Percentiles rank a stretch among this genome's conserved stretches.
These are phyloP conservation scores for Nannochloris sp. DNA, from an alignment of 139 green algal species.

Conservation along the genomic window DNA sequence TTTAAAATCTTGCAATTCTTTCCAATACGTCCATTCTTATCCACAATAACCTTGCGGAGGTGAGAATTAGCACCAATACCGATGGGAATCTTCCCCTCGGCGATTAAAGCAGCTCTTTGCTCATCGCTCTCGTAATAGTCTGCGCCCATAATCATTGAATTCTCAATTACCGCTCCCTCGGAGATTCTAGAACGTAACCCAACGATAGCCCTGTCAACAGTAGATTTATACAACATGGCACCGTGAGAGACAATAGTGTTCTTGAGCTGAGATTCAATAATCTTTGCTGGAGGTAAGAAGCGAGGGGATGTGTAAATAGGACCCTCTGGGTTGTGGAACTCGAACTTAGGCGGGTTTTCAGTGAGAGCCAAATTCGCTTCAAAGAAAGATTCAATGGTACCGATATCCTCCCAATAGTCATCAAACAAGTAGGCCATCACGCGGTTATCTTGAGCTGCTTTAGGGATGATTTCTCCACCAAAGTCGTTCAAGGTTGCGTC, in stretches of 20 bases:
- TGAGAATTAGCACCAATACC: constrained; percentile 74
- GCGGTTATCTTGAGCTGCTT: constrained; percentile 46
- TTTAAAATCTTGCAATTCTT: constrained; percentile 84
- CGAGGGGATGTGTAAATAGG: constrained; percentile 98
- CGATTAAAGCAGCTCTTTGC: constrained; percentile 51
- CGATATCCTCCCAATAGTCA: constrained; percentile 99
- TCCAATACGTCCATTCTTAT: constrained; percentile 99
- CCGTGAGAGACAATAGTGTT: constrained; percentile 81
- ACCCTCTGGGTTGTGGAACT: constrained; percentile 94
- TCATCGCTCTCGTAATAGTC: constrained; percentile 97
- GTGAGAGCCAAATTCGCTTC: constrained; percentile 97
- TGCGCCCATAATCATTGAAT: constrained; percentile 90
- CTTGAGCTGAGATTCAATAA: constrained; percentile 55
- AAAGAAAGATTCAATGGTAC: constrained; percentile 99
- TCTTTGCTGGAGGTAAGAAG: constrained; percentile 93
- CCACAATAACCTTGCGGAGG: constrained; percentile 92
- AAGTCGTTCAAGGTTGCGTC: constrained; percentile 86
- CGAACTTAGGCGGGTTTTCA: constrained; percentile 69
- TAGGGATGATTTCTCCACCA: constrained; percentile 95
- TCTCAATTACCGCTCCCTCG: constrained; percentile 53
- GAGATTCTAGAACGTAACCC: constrained; percentile 77
- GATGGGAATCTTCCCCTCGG: constrained; percentile 74
- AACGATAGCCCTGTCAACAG: constrained; percentile 85
- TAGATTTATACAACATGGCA: constrained; percentile 66
- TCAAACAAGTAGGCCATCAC: constrained; percentile 95